These are phyloP conservation scores for Candida buenavistaensis DNA, from an alignment of 1,139 yeast species.

Conservation along the genomic window DNA sequence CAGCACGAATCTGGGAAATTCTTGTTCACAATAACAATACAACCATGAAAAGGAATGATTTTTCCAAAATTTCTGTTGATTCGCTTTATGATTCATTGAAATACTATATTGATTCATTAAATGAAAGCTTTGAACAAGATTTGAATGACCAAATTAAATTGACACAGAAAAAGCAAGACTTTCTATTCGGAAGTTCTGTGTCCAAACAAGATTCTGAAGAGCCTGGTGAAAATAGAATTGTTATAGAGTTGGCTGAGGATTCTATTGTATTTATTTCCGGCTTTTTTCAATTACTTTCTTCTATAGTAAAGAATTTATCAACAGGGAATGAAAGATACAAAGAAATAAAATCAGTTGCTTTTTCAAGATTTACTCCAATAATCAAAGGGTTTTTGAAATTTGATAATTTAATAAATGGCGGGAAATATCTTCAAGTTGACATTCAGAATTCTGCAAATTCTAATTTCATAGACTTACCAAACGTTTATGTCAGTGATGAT, in stretches of 20 bases:
- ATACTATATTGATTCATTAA: slow-evolving; percentile 55
- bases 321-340: slow-evolving; percentile 23
- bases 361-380: slow-evolving; percentile 37
- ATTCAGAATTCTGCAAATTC: slow-evolving; percentile 14
- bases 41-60: slow-evolving; percentile 36
- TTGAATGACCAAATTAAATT: slow-evolving; percentile 30
- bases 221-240: slow-evolving; percentile 19
- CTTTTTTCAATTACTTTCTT: slow-evolving; percentile 49
- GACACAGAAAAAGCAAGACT: slow-evolving; percentile 40
- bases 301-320: slow-evolving; percentile 33
- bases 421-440: slow-evolving; percentile 16
- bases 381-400: slow-evolving; percentile 39
- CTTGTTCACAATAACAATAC: slow-evolving; percentile 29
- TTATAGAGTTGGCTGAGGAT: slow-evolving; percentile 73
- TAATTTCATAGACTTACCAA: slow-evolving; percentile 26
- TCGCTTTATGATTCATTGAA: slow-evolving; percentile 57
- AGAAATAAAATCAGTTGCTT: slow-evolving; percentile 32
- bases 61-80: slow-evolving; percentile 56
- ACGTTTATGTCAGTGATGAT: slow-evolving; percentile 32
- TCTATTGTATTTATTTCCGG: slow-evolving; percentile 77
- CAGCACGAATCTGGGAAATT: slow-evolving; percentile 42
- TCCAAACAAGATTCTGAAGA: slow-evolving; percentile 19
- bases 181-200: slow-evolving; percentile 27
- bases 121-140: slow-evolving; percentile 41
- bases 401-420: slow-evolving; percentile 37